Evolutionary conservation across 768 basidiomycete species (phyloP), one percentile per base, ranked within the genome.

Genomic region (Auricularia sp.): DNA sequence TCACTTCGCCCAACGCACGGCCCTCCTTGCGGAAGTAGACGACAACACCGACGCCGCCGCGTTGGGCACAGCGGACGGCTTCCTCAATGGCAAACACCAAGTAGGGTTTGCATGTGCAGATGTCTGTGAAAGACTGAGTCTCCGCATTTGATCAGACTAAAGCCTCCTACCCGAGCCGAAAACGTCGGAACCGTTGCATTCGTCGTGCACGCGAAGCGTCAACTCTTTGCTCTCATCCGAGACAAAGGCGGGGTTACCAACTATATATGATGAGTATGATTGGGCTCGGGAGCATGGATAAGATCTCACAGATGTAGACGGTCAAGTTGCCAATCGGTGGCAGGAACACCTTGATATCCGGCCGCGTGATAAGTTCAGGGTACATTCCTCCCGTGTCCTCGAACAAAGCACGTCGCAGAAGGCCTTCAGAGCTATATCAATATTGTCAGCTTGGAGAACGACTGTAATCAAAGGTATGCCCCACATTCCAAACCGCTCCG

Each of bases 331-430:
- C 96, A 64, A 98, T 98, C 0, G 96, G 96, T 0, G 96, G 96
- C 0, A 98, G 80, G 81, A 97, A 98, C 23, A 94, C 83, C 73
- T 95, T 95, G 79, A 98, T 88, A 71, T 98, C 96, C 0, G 93
- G 90, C 23, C 94, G 86, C 5, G 96, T 98, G 71, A 98, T 87
- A 36, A 98, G 83, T 70, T 98, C 96, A 2, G 95, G 94, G 73
- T 91, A 93, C 89, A 92, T 93, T 71, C 93, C 93, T 69, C 92
- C 93, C 0, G 93, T 96, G 67, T 97, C 96, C 73, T 98, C 96
- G 68, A 98, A 98, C 43, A 98, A 79, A 0, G 91, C 88, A n/a
- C 96, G 82, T 21, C 96, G 86, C 2, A 98, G 83, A 0, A 93
- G 76, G 18, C 79, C 82, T 74, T 98, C 96, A 0, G 91, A 90